Percentiles rank a stretch among this genome's conserved stretches.
These are phyloP conservation scores for Pyrenochaeta sp. DNA, from an alignment of 2,329 filamentous ascomycete genomes.

Conservation along the genomic window DNA sequence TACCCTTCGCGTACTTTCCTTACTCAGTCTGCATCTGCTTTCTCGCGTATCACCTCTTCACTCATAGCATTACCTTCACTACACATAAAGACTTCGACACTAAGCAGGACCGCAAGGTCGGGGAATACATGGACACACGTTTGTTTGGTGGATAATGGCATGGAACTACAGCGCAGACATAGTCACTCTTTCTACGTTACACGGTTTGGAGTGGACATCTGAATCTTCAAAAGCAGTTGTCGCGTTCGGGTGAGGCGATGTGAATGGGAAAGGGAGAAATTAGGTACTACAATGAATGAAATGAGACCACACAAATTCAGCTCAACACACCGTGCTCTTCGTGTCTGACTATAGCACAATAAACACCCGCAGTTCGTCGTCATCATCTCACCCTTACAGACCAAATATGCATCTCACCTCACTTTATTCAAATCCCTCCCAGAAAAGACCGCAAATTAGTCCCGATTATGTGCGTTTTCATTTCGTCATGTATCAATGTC, in stretches of 20 bases:
- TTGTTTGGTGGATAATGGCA: conserved; percentile 19
- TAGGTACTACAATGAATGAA: conserved; percentile 17
- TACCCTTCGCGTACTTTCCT: conserved; percentile 36
- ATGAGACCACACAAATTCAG: conserved; percentile 8
- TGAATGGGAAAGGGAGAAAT: not conserved
- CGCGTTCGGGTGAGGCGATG: not conserved
- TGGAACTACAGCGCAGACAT: not conserved
- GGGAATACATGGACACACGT: conserved; percentile 9
- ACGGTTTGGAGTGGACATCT: conserved; percentile 10
- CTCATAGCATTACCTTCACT: conserved; percentile 17
- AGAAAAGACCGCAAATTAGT: not conserved
- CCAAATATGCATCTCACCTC: not conserved
- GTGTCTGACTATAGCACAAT: not conserved
- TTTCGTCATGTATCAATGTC: not conserved
- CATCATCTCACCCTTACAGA: not conserved
- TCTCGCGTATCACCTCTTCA: conserved; percentile 16
- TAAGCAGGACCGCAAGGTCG: conserved; percentile 32
- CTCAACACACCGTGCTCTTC: not conserved
- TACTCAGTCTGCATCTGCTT: conserved; percentile 12
- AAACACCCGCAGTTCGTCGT: not conserved
- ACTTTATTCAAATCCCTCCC: not conserved
- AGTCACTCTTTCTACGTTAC: conserved; percentile 3
- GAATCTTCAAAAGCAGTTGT: conserved; percentile 14
- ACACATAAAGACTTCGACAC: conserved; percentile 29
- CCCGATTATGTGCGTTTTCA: not conserved